Evolutionary conservation across 352 stramenopile genomes (phyloP).

Genomic region (Pythium coloratum): DNA sequence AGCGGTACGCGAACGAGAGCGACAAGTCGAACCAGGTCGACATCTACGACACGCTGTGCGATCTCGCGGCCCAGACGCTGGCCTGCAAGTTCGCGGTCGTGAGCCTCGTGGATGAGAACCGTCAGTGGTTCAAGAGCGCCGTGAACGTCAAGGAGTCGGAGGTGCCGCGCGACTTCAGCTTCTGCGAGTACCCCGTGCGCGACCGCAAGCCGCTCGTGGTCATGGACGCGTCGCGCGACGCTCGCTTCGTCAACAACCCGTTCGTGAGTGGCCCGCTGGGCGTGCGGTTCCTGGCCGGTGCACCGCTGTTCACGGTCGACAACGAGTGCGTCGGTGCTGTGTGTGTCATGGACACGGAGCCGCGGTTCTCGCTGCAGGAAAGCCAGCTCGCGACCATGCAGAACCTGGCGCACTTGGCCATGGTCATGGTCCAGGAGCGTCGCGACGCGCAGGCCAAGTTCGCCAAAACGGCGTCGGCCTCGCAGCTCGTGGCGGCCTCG

Average conservation of each 20-base stretch:
- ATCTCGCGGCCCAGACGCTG: conserved; percentile 73
- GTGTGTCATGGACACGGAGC: conserved; percentile 77
- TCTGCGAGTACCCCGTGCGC: conserved; percentile 79
- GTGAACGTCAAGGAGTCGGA: conserved; percentile 76
- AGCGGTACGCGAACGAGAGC: conserved; percentile 13
- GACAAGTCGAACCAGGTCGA: conserved; percentile 58
- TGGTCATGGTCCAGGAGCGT: conserved; percentile 87
- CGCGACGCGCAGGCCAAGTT: conserved; percentile 67
- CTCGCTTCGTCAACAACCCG: conserved; percentile 87
- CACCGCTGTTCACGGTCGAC: conserved; percentile 88
- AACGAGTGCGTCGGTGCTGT: conserved; percentile 77
- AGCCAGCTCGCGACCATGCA: conserved; percentile 84
- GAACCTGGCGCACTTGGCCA: conserved; percentile 78
- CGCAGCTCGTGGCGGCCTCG: conserved; percentile 46
- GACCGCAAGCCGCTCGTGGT: conserved; percentile 82
- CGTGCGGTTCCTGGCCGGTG: conserved; percentile 93
- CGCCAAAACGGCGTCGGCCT: conserved; percentile 35
- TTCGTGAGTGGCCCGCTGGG: conserved; percentile 89
- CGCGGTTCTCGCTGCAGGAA: conserved; percentile 60
- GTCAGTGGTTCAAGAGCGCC: conserved; percentile 94
- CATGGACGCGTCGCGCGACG: conserved; percentile 85
- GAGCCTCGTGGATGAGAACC: conserved; percentile 91
- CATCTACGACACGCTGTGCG: conserved; percentile 84
- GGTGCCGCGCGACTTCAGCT: conserved; percentile 83
- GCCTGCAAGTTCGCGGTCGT: conserved; percentile 80